These are phyloP conservation scores for Penicillium sp. DNA, from an alignment of 2,329 filamentous ascomycete genomes.

Conservation along the genomic window DNA sequence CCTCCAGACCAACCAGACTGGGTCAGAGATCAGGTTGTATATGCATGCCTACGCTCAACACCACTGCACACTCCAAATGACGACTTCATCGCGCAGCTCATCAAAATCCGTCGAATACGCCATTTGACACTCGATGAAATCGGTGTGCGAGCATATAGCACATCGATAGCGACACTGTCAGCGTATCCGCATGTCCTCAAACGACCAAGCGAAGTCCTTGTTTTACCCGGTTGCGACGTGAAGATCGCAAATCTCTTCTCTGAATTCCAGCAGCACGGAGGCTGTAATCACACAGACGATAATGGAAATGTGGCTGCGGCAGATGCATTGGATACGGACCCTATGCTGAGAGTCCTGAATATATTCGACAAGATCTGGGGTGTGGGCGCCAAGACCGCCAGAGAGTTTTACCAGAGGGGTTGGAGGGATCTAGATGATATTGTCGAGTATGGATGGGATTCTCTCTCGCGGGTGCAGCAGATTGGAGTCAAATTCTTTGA, in stretches of 20 bases:
- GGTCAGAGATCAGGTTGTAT: slow-evolving; percentile 61
- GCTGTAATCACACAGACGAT: slow-evolving; percentile 27
- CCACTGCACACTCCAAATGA: slow-evolving; percentile 69
- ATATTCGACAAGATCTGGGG: slow-evolving; percentile 86
- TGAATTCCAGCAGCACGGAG: slow-evolving; percentile 61
- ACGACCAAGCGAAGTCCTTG: slow-evolving; percentile 43
- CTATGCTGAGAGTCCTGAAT: slow-evolving; percentile 62
- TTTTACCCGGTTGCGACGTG: slow-evolving; percentile 73
- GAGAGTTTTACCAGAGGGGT: slow-evolving; percentile 71
- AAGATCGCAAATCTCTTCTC: slow-evolving; percentile 77
- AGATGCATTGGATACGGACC: slow-evolving; percentile 61
- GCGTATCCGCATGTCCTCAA: slow-evolving; percentile 69
- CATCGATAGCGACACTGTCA: slow-evolving; percentile 75
- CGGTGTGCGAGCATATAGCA: slow-evolving; percentile 82
- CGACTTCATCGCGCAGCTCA: slow-evolving; percentile 69
- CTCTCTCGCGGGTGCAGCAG: slow-evolving; percentile 76
- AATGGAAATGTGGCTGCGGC: slow-evolving; percentile 63
- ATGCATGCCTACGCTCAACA: slow-evolving; percentile 79
- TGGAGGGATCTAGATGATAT: slow-evolving; percentile 87
- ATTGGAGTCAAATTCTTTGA: slow-evolving; percentile 94
- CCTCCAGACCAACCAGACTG: slow-evolving; percentile 69
- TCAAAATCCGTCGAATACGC: slow-evolving; percentile 70
- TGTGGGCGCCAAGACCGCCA: slow-evolving; percentile 77
- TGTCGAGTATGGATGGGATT: slow-evolving; percentile 75
- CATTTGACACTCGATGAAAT: slow-evolving; percentile 71